Evolutionary conservation across 768 basidiomycete species (phyloP).

Genomic region (Amanita molliuscula): DNA sequence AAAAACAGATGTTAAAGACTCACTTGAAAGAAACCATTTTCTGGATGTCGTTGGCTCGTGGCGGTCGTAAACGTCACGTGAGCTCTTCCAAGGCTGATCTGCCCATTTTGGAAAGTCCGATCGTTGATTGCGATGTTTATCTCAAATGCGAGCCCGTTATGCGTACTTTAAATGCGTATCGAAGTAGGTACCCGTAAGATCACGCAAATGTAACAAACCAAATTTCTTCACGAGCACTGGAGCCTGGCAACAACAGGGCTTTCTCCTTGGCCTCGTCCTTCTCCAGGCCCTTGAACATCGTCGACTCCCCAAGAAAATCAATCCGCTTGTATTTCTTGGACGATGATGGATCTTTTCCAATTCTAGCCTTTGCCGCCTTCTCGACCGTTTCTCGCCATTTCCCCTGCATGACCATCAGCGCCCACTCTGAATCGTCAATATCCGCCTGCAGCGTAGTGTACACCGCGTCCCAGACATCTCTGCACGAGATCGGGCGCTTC

Average conservation of each 20-base stretch:
- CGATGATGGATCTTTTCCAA: constrained; percentile 21
- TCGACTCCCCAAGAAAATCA: constrained; percentile 51
- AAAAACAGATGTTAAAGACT: constrained; percentile 16
- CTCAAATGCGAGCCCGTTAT: too few relatives aligned
- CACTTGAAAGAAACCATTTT: constrained; percentile 78
- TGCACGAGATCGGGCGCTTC: constrained; percentile 32
- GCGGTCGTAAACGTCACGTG: background rate
- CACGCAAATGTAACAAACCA: constrained; percentile 38
- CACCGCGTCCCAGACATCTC: constrained; percentile 45
- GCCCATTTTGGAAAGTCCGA: background rate
- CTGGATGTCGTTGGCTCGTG: too few relatives aligned
- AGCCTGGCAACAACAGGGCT: constrained; percentile 37
- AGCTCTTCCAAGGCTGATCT: background rate
- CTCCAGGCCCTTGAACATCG: constrained; percentile 53
- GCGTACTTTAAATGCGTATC: background rate
- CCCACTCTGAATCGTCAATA: constrained; percentile 62
- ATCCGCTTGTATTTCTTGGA: constrained; percentile 36
- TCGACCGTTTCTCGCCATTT: constrained; percentile 33
- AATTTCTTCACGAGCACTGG: constrained; percentile 34
- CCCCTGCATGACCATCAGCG: constrained; percentile 34
- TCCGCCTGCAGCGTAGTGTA: constrained; percentile 39
- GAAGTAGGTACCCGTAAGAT: background rate
- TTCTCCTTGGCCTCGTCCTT: constrained; percentile 47
- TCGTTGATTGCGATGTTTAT: background rate
- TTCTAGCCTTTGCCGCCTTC: constrained; percentile 39